Evolutionary conservation across 352 stramenopile genomes (phyloP), one percentile per base, ranked within the genome.

Genomic region (Phytophthora hybrid): DNA sequence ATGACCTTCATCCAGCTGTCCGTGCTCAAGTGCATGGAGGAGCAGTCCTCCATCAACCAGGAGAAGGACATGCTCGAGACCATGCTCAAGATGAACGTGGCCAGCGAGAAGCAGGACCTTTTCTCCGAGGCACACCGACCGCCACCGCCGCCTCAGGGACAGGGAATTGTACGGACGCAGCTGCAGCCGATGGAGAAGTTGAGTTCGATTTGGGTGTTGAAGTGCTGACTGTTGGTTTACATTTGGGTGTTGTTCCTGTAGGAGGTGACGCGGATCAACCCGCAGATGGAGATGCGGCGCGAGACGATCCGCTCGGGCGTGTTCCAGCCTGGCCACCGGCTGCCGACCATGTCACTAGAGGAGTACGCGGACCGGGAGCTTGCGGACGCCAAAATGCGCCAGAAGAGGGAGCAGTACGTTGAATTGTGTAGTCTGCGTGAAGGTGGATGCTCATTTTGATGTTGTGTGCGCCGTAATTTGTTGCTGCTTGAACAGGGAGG

Each of bases 291-390:
- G 64, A 96, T 97, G 85, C 80, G 81, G n/a, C 85, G 86, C n/a
- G 90, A 98, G 71, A 90, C 82, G n/a, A 81, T 98, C 64, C 85
- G 86, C 16, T 93, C 88, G 44, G 68, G 85, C 9, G 97, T 99
- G 21, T 99, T 99, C 83, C 88, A 97, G 73, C 96, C 97, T 29
- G 92, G 91, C n/a, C 97, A 98, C 81, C 97, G 97, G 59, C 85
- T 98, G 60, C 97, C 97, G 16, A 99, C 97, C 19, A 99, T 99
- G 93, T 93, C 92, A 51, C 76, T 99, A 16, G 89, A 98, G 58
- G 95, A 99, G 74, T 92, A 98, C 62, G 97, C 85, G 6, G 91
- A 98, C 47, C 79, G 82, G 5, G 93, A 99, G 79, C 67, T 95
- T 39, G 81, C 78, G 18, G 88, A 98, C 29, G 96, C 97, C 9